These are phyloP conservation scores for Mycena sanguinolenta DNA, from an alignment of 768 basidiomycete genomes.

Conservation along the genomic window DNA sequence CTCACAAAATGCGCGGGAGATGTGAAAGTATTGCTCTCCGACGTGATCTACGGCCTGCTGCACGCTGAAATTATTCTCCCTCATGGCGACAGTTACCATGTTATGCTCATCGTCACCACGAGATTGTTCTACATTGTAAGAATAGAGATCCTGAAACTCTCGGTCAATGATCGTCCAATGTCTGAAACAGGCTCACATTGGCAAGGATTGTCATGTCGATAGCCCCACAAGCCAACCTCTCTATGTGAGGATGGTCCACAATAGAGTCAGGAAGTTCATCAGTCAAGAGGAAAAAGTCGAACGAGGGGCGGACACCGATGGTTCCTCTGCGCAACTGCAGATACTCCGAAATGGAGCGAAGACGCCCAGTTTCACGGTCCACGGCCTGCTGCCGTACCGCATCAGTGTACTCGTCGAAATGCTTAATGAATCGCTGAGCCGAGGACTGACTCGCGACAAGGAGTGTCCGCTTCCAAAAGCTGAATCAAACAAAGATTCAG, in stretches of 20 bases:
- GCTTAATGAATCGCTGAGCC: too few relatives aligned
- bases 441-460: too few relatives aligned
- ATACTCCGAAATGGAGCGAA: background rate
- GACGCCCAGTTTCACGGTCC: background rate
- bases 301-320: too few relatives aligned
- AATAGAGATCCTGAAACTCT: background rate
- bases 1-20: too few relatives aligned
- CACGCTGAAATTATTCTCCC: background rate
- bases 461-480: background rate
- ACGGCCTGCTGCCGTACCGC: too few relatives aligned
- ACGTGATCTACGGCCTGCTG: too few relatives aligned
- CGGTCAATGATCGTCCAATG: background rate
- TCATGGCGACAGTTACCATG: background rate
- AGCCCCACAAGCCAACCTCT: background rate
- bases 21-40: too few relatives aligned
- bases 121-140: background rate
- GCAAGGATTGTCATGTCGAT: background rate
- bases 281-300: background rate
- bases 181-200: too few relatives aligned
- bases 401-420: too few relatives aligned
- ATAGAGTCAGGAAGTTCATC: background rate
- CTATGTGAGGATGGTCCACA: background rate
- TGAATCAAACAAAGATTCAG: background rate
- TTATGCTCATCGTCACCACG: background rate
- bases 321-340: background rate